These are phyloP conservation scores for Blakeslea trispora DNA, from an alignment of 371 early-diverging fungal genomes.

Conservation along the genomic window DNA sequence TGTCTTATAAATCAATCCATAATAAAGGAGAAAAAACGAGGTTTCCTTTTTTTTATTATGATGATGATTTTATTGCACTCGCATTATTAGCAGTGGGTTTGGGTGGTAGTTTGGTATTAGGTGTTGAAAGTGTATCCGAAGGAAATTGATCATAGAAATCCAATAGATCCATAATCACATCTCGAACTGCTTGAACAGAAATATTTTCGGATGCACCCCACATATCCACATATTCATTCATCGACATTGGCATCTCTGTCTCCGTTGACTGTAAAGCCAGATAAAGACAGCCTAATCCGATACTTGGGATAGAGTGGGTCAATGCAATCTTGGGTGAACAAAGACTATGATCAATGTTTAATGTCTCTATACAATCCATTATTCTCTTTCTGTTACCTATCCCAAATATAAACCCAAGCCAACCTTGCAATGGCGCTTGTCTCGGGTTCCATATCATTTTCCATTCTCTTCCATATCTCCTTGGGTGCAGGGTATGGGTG, in stretches of 20 bases:
- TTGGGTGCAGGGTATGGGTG: constrained; percentile 27
- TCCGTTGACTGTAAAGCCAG: constrained; percentile 41
- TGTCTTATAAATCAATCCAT: constrained; percentile 21
- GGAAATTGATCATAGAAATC: constrained; percentile 28
- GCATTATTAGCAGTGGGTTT: too few relatives aligned
- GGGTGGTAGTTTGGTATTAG: not conserved
- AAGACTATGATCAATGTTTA: constrained; percentile 28
- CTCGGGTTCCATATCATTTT: constrained; percentile 23
- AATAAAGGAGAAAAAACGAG: constrained; percentile 8
- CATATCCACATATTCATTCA: constrained; percentile 50
- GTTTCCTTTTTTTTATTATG: too few relatives aligned
- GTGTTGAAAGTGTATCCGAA: not conserved
- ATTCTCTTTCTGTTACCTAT: constrained; percentile 38
- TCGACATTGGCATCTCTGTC: constrained; percentile 44
- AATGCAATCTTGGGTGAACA: constrained; percentile 45
- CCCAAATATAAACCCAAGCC: constrained; percentile 47
- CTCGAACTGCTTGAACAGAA: constrained; percentile 50
- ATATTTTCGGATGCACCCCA: constrained; percentile 52
- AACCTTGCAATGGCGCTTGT: constrained; percentile 1
- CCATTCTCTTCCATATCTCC: constrained; percentile 44
- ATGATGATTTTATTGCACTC: too few relatives aligned
- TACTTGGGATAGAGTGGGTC: constrained; percentile 33
- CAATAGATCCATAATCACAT: constrained; percentile 41
- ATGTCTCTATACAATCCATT: constrained; percentile 53
- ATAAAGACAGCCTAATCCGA: constrained; percentile 51